Base-by-base conservation (phyloP, 768 basidiomycete genomes). In the Tulasnella sp. region DNA sequence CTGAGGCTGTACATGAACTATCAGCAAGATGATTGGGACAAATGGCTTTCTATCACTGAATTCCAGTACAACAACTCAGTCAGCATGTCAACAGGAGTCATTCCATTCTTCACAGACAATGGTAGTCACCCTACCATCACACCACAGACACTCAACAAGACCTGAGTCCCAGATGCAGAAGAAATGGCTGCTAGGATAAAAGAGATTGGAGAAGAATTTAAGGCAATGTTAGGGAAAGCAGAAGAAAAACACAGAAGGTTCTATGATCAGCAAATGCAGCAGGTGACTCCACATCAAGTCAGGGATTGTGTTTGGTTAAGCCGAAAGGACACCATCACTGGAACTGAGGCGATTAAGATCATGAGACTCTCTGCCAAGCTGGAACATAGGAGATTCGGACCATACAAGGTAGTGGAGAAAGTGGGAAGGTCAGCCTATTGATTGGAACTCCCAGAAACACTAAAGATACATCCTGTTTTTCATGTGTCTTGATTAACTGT, bases 381-480 rank as follows among this genome's bases (percentile, higher is more conserved):
- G 1, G 41, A 68, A 29, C 62, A 62, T 24, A 63, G 61, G 38
- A 70, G 69, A 43, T 66, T 71, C 15, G 69, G 72, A 0, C 72
- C 71, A 0, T 73, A 70, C 50, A 65, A 70, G 49, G 65, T 73
- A 0, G 11, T 61, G 0, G 27, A 62, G 43, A 71, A 71, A 54
- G 15, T 72, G 0, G 68, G 67, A 42, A 59, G 66, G 0, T 63
- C 68, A 0, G 62, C 69, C 10, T 73, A 73, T 55, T 65, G 61
- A 2, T 34, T 73, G 1, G 52, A 68, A 2, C 12, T 73, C 10
- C 72, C 72, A 0, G 60, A 58, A 0, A 67, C 67, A 0, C 69
- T 70, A 60, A 59, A 64, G 1, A 71, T 68, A 1, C 69, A 72
- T 56, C 69, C 70, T 3, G 63, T 73, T 3, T 38, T 73, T 1